Evolutionary conservation across 371 early-diverging fungal species (phyloP).

Genomic region (Mortierella sp.): DNA sequence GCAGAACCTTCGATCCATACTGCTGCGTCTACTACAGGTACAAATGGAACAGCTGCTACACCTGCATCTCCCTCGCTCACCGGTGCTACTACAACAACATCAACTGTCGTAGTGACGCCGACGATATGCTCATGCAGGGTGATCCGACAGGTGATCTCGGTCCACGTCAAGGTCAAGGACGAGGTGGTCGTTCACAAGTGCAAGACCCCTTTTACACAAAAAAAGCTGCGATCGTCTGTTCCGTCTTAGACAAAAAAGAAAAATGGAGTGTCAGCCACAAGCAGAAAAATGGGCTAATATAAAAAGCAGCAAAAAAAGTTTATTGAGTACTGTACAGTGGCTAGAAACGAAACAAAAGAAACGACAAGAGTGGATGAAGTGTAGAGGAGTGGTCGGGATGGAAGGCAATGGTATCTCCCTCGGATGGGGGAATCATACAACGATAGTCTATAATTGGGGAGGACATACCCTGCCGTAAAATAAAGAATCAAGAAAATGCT

Average conservation of each 20-base stretch:
- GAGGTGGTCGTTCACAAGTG: slow-evolving; percentile 51
- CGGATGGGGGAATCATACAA: neutral
- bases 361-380: neutral
- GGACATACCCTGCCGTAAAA: slow-evolving; percentile 1
- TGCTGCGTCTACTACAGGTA: neutral
- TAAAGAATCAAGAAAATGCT: neutral
- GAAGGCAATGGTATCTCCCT: neutral
- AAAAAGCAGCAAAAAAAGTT: neutral
- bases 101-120: neutral
- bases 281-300: too few relatives aligned
- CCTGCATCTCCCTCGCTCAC: neutral
- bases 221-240: slow-evolving; percentile 20
- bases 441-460: neutral
- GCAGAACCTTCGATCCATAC: slow-evolving; percentile 1
- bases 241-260: neutral
- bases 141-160: slow-evolving; percentile 39
- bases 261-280: too few relatives aligned
- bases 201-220: slow-evolving; percentile 45
- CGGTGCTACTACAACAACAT: neutral
- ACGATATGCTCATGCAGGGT: slow-evolving; percentile 45
- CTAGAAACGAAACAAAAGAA: neutral
- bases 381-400: neutral
- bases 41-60: too few relatives aligned
- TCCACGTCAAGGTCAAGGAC: slow-evolving; percentile 31
- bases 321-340: neutral